A percentile compares a stretch with the other conserved stretches of the same genome.
phyloP scores from a whole-genome alignment of 345 rosid species.

The Camelina hispida region DNA sequence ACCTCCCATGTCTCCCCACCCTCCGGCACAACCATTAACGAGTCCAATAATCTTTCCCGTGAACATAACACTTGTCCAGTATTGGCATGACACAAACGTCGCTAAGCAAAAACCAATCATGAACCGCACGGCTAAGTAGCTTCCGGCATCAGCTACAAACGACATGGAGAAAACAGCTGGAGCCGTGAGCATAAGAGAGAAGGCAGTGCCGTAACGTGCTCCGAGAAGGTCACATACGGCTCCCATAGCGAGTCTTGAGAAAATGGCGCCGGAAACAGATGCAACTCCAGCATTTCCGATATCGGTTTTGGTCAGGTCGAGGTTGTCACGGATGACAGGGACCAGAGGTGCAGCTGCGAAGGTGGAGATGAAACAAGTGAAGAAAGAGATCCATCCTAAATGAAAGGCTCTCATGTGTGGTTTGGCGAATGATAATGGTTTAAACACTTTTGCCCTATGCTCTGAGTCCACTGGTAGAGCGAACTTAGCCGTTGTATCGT shows the following conservation, averaged over 20 bases:
- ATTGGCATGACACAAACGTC: slow-evolving; percentile 88
- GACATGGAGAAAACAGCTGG: slow-evolving; percentile 89
- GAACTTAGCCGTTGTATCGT: slow-evolving; percentile 62
- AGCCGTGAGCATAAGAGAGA: slow-evolving; percentile 70
- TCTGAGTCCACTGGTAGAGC: slow-evolving; percentile 77
- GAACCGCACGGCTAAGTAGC: slow-evolving; percentile 75
- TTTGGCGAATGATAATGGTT: slow-evolving; percentile 63
- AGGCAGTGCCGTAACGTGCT: slow-evolving; percentile 78
- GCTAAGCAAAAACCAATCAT: slow-evolving; percentile 96
- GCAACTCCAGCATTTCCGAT: slow-evolving; percentile 89
- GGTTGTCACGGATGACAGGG: slow-evolving; percentile 83
- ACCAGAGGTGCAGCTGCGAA: slow-evolving; percentile 89
- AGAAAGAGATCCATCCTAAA: slow-evolving; percentile 89
- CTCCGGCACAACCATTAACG: slow-evolving; percentile 85
- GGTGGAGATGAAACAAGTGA: slow-evolving; percentile 84
- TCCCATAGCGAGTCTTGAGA: slow-evolving; percentile 86
- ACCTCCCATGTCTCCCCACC: slow-evolving; percentile 97
- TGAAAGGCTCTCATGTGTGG: slow-evolving; percentile 94
- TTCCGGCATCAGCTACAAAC: slow-evolving; percentile 57
- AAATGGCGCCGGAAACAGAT: slow-evolving; percentile 79
- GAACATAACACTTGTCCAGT: slow-evolving; percentile 93
- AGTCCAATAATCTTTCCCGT: slow-evolving; percentile 77
- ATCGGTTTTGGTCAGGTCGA: slow-evolving; percentile 63
- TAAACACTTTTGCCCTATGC: slow-evolving; percentile 74
- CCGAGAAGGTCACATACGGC: slow-evolving; percentile 81